Evolutionary conservation across 192 early-diverging fungal species (phyloP).

Genomic region (Polychytrium aggregatum): DNA sequence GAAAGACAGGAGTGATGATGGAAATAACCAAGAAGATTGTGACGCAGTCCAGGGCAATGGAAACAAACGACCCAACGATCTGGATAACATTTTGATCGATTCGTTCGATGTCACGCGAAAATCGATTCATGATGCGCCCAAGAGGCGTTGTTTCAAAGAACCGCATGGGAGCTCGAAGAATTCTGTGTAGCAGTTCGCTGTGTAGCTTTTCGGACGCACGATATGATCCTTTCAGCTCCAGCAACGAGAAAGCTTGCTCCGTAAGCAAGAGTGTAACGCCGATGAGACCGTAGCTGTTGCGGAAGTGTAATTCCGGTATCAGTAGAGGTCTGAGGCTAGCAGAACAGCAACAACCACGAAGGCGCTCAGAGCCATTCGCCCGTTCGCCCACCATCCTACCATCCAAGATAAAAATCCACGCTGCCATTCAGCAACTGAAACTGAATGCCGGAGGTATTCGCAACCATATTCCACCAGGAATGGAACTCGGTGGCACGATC

Average conservation of each 20-base stretch:
- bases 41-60: constrained; percentile 4
- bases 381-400: too few species aligned
- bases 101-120: constrained; percentile 70
- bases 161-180: constrained; percentile 27
- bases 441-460: neutral
- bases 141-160: constrained; percentile 65
- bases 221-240: constrained; percentile 2
- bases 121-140: constrained; percentile 72
- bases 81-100: constrained; percentile 21
- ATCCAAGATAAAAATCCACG: constrained; percentile 1
- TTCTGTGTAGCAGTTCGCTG: constrained; percentile 12
- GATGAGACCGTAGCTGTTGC: constrained; percentile 9
- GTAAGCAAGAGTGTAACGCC: neutral
- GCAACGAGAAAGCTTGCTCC: constrained; percentile 1
- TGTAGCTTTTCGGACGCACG: constrained; percentile 21
- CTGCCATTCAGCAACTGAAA: neutral
- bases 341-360: too few species aligned
- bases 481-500: neutral
- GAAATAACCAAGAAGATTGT: constrained; percentile 11
- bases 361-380: too few species aligned
- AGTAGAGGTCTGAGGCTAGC: neutral
- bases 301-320: too few species aligned
- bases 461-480: neutral
- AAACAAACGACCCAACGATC: constrained; percentile 10
- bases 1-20: constrained; percentile 55